Conservation (phyloP, 2,329 filamentous ascomycete species). For the Calonectria ilicicola region DNA sequence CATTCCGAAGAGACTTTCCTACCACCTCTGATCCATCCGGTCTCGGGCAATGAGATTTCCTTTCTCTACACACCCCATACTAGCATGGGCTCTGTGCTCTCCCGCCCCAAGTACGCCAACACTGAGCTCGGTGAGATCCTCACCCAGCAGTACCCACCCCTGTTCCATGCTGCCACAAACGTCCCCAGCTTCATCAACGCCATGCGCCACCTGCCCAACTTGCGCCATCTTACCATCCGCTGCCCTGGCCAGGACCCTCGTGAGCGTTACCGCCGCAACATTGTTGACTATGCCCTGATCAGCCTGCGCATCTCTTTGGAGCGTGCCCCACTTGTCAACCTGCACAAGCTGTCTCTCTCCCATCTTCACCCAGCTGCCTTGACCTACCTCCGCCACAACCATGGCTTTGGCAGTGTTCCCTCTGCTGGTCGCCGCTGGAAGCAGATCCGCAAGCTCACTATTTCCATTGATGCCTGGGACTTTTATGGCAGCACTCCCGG, state of each 20-base stretch:
- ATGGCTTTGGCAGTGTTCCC: conserved; percentile 81
- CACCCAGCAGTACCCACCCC: conserved; percentile 86
- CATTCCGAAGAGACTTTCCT: conserved; percentile 85
- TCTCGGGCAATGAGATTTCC: conserved; percentile 80
- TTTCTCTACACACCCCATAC: conserved; percentile 87
- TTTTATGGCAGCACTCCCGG: conserved; percentile 70
- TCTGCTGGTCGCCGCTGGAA: conserved; percentile 79
- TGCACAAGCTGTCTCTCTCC: conserved; percentile 78
- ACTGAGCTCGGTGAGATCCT: conserved; percentile 83
- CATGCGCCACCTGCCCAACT: conserved; percentile 74
- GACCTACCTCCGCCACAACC: conserved; percentile 80
- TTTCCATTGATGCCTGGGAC: conserved; percentile 79
- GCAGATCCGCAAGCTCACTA: conserved; percentile 79
- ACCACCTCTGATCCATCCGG: conserved; percentile 84
- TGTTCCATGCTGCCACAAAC: conserved; percentile 92
- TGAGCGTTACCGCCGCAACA: conserved; percentile 79
- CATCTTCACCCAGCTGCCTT: conserved; percentile 82
- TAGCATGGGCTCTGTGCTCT: conserved; percentile 70
- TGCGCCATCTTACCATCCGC: conserved; percentile 80
- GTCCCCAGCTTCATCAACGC: conserved; percentile 85
- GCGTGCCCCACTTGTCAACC: conserved; percentile 72
- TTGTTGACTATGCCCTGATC: conserved; percentile 90
- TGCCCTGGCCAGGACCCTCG: conserved; percentile 79
- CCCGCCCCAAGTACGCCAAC: conserved; percentile 83
- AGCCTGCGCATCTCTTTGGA: conserved; percentile 88